These are phyloP conservation scores for Quercus lobata DNA, from an alignment of 331 rosid species.

Conservation along the genomic window DNA sequence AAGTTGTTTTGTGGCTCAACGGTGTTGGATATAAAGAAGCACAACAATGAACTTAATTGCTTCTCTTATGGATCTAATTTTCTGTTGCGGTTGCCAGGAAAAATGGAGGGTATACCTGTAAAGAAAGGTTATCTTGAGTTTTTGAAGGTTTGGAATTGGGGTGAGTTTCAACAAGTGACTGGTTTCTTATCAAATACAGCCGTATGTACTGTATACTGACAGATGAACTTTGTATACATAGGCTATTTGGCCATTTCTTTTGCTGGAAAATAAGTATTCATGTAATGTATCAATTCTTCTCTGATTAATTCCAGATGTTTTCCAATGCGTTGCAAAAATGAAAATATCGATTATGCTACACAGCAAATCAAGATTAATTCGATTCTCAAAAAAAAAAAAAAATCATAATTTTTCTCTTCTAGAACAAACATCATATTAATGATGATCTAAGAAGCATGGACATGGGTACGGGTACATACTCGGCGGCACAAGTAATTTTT, in stretches of 20 bases:
- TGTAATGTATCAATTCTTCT: not conserved
- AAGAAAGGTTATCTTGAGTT: conserved; percentile 28
- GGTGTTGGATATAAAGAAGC: conserved; percentile 39
- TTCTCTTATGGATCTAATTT: conserved; percentile 14
- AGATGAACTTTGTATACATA: conserved; percentile 39
- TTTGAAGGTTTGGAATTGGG: conserved; percentile 15
- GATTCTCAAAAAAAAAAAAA: too few relatives aligned
- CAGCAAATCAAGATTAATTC: too few relatives aligned
- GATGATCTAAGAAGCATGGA: too few relatives aligned
- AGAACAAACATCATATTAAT: too few relatives aligned
- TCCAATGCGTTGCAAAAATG: conserved; percentile 1
- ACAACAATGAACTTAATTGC: conserved; percentile 29
- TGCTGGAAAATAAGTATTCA: conserved; percentile 17
- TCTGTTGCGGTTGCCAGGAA: conserved; percentile 18
- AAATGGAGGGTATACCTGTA: conserved; percentile 31
- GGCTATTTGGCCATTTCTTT: conserved; percentile 21
- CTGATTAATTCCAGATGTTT: not conserved
- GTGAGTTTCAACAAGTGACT: conserved; percentile 20
- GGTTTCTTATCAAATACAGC: conserved; percentile 3
- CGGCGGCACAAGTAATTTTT: not conserved
- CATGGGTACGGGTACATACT: too few relatives aligned
- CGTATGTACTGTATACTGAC: conserved; percentile 16
- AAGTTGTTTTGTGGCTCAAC: conserved; percentile 60
- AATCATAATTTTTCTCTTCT: too few relatives aligned
- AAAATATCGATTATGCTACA: not conserved